Percentiles rank a stretch among this genome's conserved stretches.
Conservation (phyloP, 208 protist species). For the Leptomonas pyrrhocoris region DNA sequence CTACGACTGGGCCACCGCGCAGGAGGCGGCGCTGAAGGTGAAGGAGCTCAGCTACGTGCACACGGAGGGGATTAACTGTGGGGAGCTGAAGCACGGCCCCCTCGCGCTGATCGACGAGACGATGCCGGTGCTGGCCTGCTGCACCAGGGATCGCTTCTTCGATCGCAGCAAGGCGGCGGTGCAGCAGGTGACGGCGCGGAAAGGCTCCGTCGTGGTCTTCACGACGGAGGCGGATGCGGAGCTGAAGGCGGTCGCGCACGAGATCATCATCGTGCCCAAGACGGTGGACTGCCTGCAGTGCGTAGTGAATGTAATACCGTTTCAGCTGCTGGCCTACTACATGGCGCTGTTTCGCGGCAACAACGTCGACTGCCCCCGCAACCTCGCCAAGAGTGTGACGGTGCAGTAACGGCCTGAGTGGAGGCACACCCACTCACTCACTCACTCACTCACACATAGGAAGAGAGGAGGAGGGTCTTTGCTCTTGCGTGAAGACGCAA, state of each 20-base stretch:
- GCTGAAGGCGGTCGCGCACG: conserved; percentile 34
- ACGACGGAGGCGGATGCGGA: conserved; percentile 58
- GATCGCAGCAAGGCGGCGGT: conserved; percentile 82
- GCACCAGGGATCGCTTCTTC: conserved; percentile 77
- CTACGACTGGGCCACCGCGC: conserved; percentile 90
- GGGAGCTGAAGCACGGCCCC: conserved; percentile 98
- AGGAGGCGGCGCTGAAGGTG: conserved; percentile 96
- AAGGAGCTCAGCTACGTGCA: conserved; percentile 98
- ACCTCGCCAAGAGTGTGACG: conserved; percentile 98
- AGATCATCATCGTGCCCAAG: conserved; percentile 73
- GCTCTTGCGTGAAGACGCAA: not conserved
- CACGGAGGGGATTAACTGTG: conserved; percentile 95
- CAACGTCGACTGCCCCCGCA: conserved; percentile 95
- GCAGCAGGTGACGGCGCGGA: conserved; percentile 89
- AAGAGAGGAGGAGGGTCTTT: not conserved
- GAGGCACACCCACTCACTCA: not conserved
- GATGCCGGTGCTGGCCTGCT: conserved; percentile 93
- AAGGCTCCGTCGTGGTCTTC: conserved; percentile 82
- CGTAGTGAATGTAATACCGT: conserved; percentile 94
- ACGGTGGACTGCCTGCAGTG: conserved; percentile 89
- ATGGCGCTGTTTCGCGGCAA: conserved; percentile 90
- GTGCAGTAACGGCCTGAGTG: conserved; percentile 51
- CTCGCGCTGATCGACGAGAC: conserved; percentile 96
- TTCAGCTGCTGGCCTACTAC: conserved; percentile 97
- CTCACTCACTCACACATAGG: not conserved